Base-by-base conservation (phyloP, 1,139 yeast genomes). In the Sporopachydermia cereana region DNA sequence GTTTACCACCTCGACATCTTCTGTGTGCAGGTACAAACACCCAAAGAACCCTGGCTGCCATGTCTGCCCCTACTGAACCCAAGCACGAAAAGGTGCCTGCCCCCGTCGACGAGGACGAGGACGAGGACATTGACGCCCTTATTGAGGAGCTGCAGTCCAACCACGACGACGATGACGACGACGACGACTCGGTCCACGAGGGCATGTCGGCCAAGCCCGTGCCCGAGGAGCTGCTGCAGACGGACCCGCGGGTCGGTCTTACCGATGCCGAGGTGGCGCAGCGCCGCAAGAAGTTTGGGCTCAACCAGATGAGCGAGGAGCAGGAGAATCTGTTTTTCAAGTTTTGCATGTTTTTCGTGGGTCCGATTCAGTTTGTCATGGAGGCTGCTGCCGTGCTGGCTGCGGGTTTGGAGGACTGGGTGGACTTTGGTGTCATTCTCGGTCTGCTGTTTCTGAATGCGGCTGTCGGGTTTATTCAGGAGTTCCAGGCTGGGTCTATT, bases 281-380 rank as follows among this genome's bases (percentile, higher is more conserved):
- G 67, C 82, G 96, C 77, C 78, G 94, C 71, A 88, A 85, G 84
- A 85, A 83, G 77, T 89, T 71, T 63, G 97, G 96, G 74, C 69
- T 79, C 58, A 89, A 89, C 70, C 91, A 84, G 71, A 85, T 89
- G 95, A 82, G 89, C 55, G 96, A 89, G 70, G 96, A 88, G 66
- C 71, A 77, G 60, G 95, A 85, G 71, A 84, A 84, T 71, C 55
- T 84, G 69, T 60, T 86, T 50, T 67, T 86, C 57, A 89, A 89
- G 75, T 88, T 89, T 66, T 64, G 84, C 61, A 79, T 80, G 86
- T 89, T 86, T 76, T 89, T 89, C 67, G 84, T 89, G 55, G 97
- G 97, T 72, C 96, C 96, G 57, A 88, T 89, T 68, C 97, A 89
- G 74, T 89, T 89, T 80, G 96, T 89, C 66, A 89, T 89, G 97